Base-by-base conservation (phyloP, 768 basidiomycete species). In the Pleurotus platypus region DNA sequence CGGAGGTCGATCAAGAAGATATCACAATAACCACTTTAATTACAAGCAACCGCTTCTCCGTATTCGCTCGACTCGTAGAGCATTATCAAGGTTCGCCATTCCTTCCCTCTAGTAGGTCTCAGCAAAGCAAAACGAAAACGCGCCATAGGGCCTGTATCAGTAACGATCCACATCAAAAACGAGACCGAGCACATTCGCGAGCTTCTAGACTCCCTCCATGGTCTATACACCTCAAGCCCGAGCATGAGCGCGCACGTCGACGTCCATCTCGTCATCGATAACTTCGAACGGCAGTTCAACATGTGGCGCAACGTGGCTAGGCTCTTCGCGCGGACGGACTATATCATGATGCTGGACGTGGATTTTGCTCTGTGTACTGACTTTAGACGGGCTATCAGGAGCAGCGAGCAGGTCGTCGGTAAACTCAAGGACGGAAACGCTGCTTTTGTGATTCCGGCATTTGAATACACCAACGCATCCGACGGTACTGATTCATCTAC, bases 261-360 rank as follows among this genome's bases (percentile, higher is more conserved):
- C 67, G 83, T 94, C 11, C 93, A 95, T 66, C 83, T 95, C 50
- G 87, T 94, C 27, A 76, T 94, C 61, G 90, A 92, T 63, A 79
- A 83, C 2, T 89, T 88, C 61, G 86, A 87, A 59, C 82, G 92
- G 4, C 90, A 93, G 67, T 87, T 95, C 77, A 95, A 95, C 69
- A 85, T 89, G 20, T 94, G 92, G 90, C 80, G 93, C 35, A 94
- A 94, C 67, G 81, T 86, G 43, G 93, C 92, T 2, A 84, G 93
- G 42, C 75, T 92, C 50, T 91, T 92, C 64, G 87, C 92, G 3
- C 81, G 90, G 12, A 93, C 93, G 6, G 82, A 89, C 61, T 91
- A 83, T 62, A 82, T 94, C 57, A 89, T 94, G 85, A 89, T 94
- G 86, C 84, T 94, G 51, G 94, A 95, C 67, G 87, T 94, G 59